Evolutionary conservation across 202 grass and related monocot genomes (phyloP).

Genomic region (Cymbopogon flexuosus): DNA sequence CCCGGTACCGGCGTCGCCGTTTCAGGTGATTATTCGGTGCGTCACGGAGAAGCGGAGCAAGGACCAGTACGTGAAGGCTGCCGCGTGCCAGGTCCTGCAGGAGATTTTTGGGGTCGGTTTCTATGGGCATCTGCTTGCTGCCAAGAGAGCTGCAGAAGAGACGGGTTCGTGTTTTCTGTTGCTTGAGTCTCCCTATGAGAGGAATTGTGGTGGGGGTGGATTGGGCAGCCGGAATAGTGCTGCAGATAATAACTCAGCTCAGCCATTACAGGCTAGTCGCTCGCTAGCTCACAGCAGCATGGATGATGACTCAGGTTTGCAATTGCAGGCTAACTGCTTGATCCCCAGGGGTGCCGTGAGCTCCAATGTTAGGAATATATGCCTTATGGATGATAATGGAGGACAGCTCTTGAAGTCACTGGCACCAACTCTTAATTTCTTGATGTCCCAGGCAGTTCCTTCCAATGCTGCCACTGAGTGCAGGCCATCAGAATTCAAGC

Average conservation of each 20-base stretch:
- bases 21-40: constrained; percentile 71
- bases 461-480: constrained; percentile 23
- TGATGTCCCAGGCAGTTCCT: constrained; percentile 38
- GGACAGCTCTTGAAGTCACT: constrained; percentile 53
- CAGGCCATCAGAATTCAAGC: constrained; percentile 41
- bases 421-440: constrained; percentile 45
- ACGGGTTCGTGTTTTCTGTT: constrained; percentile 60
- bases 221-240: background rate
- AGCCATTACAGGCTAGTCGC: constrained; percentile 42
- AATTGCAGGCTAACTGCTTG: constrained; percentile 48
- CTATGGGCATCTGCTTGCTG: constrained; percentile 81
- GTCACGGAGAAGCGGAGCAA: constrained; percentile 79
- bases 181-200: constrained; percentile 81
- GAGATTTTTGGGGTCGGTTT: constrained; percentile 91
- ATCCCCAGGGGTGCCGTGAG: constrained; percentile 32
- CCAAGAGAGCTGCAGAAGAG: constrained; percentile 79
- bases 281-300: constrained; percentile 29
- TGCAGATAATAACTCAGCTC: constrained; percentile 4
- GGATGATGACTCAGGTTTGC: constrained; percentile 31
- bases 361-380: constrained; percentile 46
- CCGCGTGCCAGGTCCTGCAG: constrained; percentile 71
- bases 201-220: constrained; percentile 23
- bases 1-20: constrained; percentile 71
- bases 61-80: constrained; percentile 68
- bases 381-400: constrained; percentile 49